Conservation (phyloP, 306 rosid species). For the Crotalaria pallida region DNA sequence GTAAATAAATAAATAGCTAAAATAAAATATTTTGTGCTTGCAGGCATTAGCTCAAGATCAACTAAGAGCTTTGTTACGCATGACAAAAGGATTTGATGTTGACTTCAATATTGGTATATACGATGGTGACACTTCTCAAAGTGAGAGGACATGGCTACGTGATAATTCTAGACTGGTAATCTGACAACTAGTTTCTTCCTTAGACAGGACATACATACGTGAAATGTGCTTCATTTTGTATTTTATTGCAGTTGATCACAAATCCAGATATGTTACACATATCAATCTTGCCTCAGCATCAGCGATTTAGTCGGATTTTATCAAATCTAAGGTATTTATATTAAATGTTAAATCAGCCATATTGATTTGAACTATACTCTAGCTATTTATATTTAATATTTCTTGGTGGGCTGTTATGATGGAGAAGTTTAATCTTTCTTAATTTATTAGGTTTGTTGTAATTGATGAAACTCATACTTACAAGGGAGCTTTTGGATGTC, state of each 20-base stretch:
- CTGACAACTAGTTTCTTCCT: slow-evolving; percentile 12
- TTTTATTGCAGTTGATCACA: slow-evolving; percentile 71
- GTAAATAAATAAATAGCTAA: slow-evolving; percentile 4
- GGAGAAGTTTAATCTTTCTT: slow-evolving; percentile 18
- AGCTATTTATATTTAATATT: slow-evolving; percentile 13
- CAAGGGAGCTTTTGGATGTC: slow-evolving; percentile 98
- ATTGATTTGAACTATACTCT: background rate
- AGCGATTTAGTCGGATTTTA: slow-evolving; percentile 64
- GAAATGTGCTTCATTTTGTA: slow-evolving; percentile 30
- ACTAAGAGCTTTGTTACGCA: slow-evolving; percentile 60
- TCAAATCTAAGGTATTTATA: slow-evolving; percentile 65
- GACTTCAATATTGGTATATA: slow-evolving; percentile 73
- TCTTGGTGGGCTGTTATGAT: slow-evolving; percentile 2
- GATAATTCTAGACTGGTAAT: slow-evolving; percentile 85
- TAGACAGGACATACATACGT: background rate
- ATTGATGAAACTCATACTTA: slow-evolving; percentile 88
- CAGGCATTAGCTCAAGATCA: slow-evolving; percentile 98
- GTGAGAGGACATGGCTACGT: slow-evolving; percentile 60
- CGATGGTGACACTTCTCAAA: slow-evolving; percentile 82
- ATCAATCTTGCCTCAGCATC: slow-evolving; percentile 84
- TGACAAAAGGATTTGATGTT: slow-evolving; percentile 57
- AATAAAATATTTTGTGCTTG: slow-evolving; percentile 23
- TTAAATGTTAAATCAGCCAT: slow-evolving; percentile 13
- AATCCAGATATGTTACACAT: slow-evolving; percentile 97
- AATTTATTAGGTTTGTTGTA: slow-evolving; percentile 62